Base-by-base conservation (phyloP, 306 rosid genomes). In the Gastrolobium villosum region DNA sequence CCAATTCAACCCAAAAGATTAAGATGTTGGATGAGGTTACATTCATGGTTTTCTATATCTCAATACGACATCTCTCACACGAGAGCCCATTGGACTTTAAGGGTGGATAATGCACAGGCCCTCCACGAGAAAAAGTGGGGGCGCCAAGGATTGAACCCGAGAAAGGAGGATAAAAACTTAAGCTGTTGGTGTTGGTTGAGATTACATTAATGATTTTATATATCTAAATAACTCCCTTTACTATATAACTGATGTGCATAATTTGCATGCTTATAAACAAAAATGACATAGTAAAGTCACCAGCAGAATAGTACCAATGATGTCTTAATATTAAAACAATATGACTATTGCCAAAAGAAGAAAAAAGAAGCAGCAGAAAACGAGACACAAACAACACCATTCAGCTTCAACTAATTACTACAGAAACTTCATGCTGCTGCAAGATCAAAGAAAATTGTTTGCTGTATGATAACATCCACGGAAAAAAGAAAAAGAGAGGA, bases 321-420 rank as follows among this genome's bases (percentile, higher is more conserved):
- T 11, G 3, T 52, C 10, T 49, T 15, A 41, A 14, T n/a, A 48
- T 13, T 61, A 39, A 79, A 60, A 61, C 2, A 61, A 41, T 62
- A 13, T 6, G 2, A 14, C 44, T 35, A 77, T 9, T 6, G 20
- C 30, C 2, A 43, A 65, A 2, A 44, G 5, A 34, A 32, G 3
- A 7, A 48, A 28, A 7, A 15, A 11, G 5, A 2, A 20, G 26
- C 0, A 20, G 48, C 5, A 67, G 32, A 37, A 5, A 53, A 53
- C 20, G 9, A 39, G 26, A 65, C 50, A 45, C 61, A 57, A 59
- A 14, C 31, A 63, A 40, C 67, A 44, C 31, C 10, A 28, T 60
- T 70, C 35, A 70, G 57, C 54, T 43, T 60, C 60, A 5, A 60
- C 36, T 54, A 48, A 68, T 20, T 20, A 20, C 60, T 7, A 8